Conservation (phyloP, 2,329 filamentous ascomycete genomes). For the Aspergillus amoenus region DNA sequence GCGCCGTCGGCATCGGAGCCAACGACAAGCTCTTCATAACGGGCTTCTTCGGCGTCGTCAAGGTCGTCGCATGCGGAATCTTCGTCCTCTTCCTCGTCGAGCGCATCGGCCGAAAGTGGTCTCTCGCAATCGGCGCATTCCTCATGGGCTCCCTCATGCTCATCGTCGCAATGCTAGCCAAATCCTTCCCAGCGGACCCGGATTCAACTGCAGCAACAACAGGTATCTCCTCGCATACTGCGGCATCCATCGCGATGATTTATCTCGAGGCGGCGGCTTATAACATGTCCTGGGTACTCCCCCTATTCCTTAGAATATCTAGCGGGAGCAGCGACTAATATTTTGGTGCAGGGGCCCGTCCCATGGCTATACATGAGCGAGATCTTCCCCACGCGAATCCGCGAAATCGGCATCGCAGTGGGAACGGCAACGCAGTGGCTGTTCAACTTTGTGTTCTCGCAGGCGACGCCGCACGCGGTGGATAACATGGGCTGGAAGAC, state of each 20-base stretch:
- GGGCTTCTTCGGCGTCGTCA: constrained; percentile 54
- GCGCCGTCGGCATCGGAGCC: constrained; percentile 48
- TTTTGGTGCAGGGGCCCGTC: constrained; percentile 29
- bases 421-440: constrained; percentile 40
- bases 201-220: constrained; percentile 35
- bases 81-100: constrained; percentile 54
- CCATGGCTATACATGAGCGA: constrained; percentile 39
- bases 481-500: constrained; percentile 40
- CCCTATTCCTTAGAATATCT: too few species aligned
- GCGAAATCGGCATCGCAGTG: constrained; percentile 39
- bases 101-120: constrained; percentile 50
- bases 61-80: constrained; percentile 48
- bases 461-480: constrained; percentile 43
- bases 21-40: constrained; percentile 46
- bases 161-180: constrained; percentile 48
- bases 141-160: constrained; percentile 55
- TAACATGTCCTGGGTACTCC: constrained; percentile 24
- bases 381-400: constrained; percentile 42
- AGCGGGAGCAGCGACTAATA: too few species aligned
- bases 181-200: constrained; percentile 41
- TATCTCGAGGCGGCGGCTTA: constrained; percentile 33
- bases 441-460: constrained; percentile 45
- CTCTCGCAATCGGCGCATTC: constrained; percentile 48
- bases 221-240: constrained; percentile 29
- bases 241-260: constrained; percentile 53